phyloP scores from a whole-genome alignment of 768 basidiomycete species.

The Phanerochaete carnosa region DNA sequence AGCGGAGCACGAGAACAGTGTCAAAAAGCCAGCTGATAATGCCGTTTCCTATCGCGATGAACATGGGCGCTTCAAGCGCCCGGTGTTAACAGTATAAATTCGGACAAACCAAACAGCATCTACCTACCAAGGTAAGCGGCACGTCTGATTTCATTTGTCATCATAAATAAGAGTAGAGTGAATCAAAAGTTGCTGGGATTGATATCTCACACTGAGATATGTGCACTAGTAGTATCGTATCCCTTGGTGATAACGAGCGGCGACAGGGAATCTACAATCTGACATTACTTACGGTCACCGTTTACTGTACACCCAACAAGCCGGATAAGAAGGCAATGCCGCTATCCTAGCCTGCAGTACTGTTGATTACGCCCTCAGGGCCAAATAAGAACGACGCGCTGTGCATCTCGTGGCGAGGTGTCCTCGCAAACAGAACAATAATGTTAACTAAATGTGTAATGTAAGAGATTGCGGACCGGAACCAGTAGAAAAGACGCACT shows the following conservation, averaged over 20 bases:
- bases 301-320: conserved; percentile 84
- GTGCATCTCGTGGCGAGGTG: conserved; percentile 74
- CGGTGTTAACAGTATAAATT: neutral
- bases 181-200: neutral
- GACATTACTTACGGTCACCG: conserved; percentile 55
- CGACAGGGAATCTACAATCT: too few relatives aligned
- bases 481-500: conserved; percentile 19
- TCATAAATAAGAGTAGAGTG: conserved; percentile 5
- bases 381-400: conserved; percentile 78
- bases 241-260: conserved; percentile 42
- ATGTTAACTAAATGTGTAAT: conserved; percentile 58
- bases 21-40: conserved; percentile 81
- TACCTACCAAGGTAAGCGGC: conserved; percentile 68
- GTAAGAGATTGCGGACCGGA: neutral
- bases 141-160: conserved; percentile 69
- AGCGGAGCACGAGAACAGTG: conserved; percentile 79
- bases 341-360: conserved; percentile 73
- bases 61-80: conserved; percentile 30
- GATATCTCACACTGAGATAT: conserved; percentile 62
- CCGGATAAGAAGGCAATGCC: conserved; percentile 85
- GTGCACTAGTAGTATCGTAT: conserved; percentile 70
- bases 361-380: conserved; percentile 64
- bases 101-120: conserved; percentile 3
- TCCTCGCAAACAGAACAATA: conserved; percentile 77
- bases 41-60: conserved; percentile 70